Conservation (phyloP, 768 basidiomycete species). For the Amanita muscaria region DNA sequence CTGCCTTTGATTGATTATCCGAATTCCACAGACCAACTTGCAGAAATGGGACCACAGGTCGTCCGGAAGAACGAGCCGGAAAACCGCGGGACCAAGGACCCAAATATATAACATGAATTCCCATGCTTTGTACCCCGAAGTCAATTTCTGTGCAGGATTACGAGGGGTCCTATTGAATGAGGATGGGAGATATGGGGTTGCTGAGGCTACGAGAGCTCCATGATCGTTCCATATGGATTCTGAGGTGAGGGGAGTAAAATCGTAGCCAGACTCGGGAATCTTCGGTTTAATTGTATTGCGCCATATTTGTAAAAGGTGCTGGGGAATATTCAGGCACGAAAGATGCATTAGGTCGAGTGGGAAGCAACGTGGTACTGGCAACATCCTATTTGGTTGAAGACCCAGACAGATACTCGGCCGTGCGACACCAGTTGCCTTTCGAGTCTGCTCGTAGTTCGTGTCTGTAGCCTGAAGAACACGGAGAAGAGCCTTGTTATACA, state of each 20-base stretch:
- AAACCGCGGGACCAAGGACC: slow-evolving; percentile 20
- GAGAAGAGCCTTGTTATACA: background rate
- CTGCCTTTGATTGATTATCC: slow-evolving; percentile 14
- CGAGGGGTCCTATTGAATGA: slow-evolving; percentile 23
- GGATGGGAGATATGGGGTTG: slow-evolving; percentile 6
- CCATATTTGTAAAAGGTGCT: slow-evolving; percentile 30
- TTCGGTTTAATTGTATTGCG: slow-evolving; percentile 21
- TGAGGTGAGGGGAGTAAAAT: background rate
- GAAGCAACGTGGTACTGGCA: slow-evolving; percentile 27
- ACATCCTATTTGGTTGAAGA: slow-evolving; percentile 12
- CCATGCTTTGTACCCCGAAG: slow-evolving; percentile 22
- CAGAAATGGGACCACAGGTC: slow-evolving; percentile 19
- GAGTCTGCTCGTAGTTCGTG: slow-evolving; percentile 15
- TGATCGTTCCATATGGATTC: slow-evolving; percentile 1
- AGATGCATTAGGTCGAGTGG: slow-evolving; percentile 37
- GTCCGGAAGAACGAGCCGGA: slow-evolving; percentile 13
- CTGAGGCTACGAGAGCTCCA: slow-evolving; percentile 6
- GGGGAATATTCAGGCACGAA: slow-evolving; percentile 24
- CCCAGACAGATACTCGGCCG: slow-evolving; percentile 30
- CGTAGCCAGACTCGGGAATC: background rate
- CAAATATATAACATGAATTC: slow-evolving; percentile 21
- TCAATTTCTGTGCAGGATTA: slow-evolving; percentile 23
- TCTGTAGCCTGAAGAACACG: background rate
- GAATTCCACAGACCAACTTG: slow-evolving; percentile 17
- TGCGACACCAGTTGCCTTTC: slow-evolving; percentile 25